Base-by-base conservation (phyloP, 1,284 basidiomycete genomes). In the Cryptococcus floricola region DNA sequence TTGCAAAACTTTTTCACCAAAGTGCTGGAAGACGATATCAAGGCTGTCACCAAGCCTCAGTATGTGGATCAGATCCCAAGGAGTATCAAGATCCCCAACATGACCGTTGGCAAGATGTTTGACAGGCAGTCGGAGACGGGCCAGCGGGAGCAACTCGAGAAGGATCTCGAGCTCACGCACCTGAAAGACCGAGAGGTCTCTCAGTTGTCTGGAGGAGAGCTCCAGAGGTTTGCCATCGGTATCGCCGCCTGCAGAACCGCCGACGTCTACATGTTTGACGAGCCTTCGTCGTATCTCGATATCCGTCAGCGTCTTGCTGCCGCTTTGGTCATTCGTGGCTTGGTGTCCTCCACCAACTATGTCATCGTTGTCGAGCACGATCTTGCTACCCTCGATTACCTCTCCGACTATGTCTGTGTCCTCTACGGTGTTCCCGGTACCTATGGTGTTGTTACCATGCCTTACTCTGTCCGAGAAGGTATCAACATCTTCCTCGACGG, bases 401-500 rank as follows among this genome's bases (percentile, higher is more conserved):
- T 97, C 16, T 97, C 93, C 58, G 94, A 98, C 78, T 98, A 91
- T 73, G 87, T 97, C 71, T 98, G 94, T 77, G 92, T 90, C 79
- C 79, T 98, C 46, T 98, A 98, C 78, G 94, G 94, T 66, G 93
- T 94, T 71, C 93, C 94, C 2, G 92, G 91, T 14, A 90, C 92
- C 82, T 96, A 96, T 68, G 94, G 94, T 76, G 94, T 98, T 48
- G 94, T 97, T 9, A 98, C 93, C 3, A 91, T 97, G 89, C 93
- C 93, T 42, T 92, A 87, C 75, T 95, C 93, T 34, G 91, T 96
- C 56, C 87, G 94, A 63, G 94, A 98, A 87, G 93, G 93, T 66
- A 96, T 98, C 81, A 97, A 97, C 79, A 96, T 96, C 69, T 97
- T 97, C 84, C 81, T 98, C 57, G 94, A 98, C 71, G 93, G 93